phyloP scores from a whole-genome alignment of 2,329 filamentous ascomycete species.

The Epichloe elymi region DNA sequence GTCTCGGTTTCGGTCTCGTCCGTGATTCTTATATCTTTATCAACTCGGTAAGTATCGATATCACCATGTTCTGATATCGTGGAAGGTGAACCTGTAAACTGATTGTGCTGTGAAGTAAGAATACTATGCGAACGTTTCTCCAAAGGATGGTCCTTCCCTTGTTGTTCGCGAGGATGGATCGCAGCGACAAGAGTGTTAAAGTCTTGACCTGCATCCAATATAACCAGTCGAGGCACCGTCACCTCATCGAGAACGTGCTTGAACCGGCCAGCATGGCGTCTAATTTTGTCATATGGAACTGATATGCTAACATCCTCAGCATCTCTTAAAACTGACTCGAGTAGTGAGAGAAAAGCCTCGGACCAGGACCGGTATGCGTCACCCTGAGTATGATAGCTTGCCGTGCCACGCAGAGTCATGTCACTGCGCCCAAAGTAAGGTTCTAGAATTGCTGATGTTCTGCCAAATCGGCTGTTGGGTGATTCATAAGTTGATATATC shows the following conservation, averaged over 20 bases:
- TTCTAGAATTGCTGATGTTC: constrained; percentile 14
- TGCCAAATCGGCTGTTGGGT: constrained; percentile 35
- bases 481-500: constrained; percentile 30
- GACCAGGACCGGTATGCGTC: constrained; percentile 32
- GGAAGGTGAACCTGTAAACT: not conserved
- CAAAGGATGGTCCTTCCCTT: not conserved
- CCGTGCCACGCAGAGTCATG: not conserved
- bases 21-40: not conserved
- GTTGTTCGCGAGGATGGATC: not conserved
- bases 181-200: constrained; percentile 32
- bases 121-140: not conserved
- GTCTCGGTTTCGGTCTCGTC: not conserved
- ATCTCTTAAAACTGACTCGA: constrained; percentile 44
- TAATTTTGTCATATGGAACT: constrained; percentile 42
- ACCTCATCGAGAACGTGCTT: constrained; percentile 38
- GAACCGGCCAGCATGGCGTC: constrained; percentile 37
- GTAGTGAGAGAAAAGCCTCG: constrained; percentile 40
- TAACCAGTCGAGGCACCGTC: constrained; percentile 35
- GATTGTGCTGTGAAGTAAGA: not conserved
- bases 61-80: not conserved
- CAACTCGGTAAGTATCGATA: not conserved
- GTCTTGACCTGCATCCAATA: constrained; percentile 39
- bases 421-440: not conserved
- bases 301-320: constrained; percentile 46
- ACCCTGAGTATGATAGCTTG: not conserved